Evolutionary conservation across 108 stramenopile species (phyloP).

Genomic region (Fragilaria crotonensis): DNA sequence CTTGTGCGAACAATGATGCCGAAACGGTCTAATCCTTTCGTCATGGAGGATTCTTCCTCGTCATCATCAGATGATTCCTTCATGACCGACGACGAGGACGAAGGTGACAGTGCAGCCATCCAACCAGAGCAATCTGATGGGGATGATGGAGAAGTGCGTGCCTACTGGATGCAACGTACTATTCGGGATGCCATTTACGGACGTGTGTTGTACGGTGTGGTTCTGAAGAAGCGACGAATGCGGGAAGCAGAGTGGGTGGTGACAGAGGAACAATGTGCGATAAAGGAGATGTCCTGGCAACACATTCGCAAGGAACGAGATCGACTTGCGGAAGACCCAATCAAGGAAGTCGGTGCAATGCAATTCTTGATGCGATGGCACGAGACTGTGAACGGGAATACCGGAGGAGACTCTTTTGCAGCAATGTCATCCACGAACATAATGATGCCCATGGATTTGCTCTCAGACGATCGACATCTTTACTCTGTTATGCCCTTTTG

Average conservation of each 20-base stretch:
- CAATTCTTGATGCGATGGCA: conserved; percentile 55
- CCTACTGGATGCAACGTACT: conserved; percentile 78
- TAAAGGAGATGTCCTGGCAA: conserved; percentile 82
- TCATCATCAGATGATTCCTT: conserved; percentile 1
- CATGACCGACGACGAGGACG: neutral
- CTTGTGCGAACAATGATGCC: conserved; percentile 44
- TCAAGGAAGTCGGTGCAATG: conserved; percentile 84
- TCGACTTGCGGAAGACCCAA: conserved; percentile 73
- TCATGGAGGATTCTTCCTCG: neutral
- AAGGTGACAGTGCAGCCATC: neutral
- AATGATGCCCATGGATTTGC: conserved; percentile 72
- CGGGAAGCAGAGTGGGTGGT: conserved; percentile 67
- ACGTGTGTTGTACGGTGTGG: conserved; percentile 59
- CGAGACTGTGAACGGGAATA: conserved; percentile 1
- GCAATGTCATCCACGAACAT: conserved; percentile 54
- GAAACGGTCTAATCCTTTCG: neutral
- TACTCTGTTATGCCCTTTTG: conserved; percentile 89
- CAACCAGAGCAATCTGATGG: conserved; percentile 10
- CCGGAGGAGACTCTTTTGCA: conserved; percentile 23
- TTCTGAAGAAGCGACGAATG: conserved; percentile 37
- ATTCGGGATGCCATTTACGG: conserved; percentile 82
- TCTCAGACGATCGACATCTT: conserved; percentile 75
- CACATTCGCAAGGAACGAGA: conserved; percentile 55
- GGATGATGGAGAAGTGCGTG: conserved; percentile 18
- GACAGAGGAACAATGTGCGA: conserved; percentile 62